Conservation (phyloP, 2,329 filamentous ascomycete genomes). For the Xylariaceae sp. region DNA sequence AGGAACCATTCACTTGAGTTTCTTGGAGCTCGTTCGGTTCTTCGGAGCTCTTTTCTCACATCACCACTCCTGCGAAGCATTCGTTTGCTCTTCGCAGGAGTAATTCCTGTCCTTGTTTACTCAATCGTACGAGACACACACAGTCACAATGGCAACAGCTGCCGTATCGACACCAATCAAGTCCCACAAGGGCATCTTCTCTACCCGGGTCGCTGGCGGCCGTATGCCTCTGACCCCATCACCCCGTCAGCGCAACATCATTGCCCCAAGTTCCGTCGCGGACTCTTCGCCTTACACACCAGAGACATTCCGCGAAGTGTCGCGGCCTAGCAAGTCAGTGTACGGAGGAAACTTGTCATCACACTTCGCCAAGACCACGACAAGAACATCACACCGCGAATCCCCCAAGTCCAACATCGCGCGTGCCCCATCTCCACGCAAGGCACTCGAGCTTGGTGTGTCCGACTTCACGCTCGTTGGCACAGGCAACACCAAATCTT, state of each 20-base stretch:
- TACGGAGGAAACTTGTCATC: conserved; percentile 75
- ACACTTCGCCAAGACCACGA: conserved; percentile 66
- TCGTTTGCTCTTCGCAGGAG: conserved; percentile 45
- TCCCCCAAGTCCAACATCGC: conserved; percentile 98
- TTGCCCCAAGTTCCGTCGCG: conserved; percentile 40
- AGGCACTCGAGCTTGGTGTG: conserved; percentile 78
- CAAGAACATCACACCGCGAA: conserved; percentile 66
- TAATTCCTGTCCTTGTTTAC: conserved; percentile 30
- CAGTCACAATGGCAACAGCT: conserved; percentile 67
- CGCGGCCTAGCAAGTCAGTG: conserved; percentile 61
- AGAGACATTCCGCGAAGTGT: conserved; percentile 51
- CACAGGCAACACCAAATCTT: conserved; percentile 63
- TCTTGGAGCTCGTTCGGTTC: conserved; percentile 52
- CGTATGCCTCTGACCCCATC: conserved; percentile 93
- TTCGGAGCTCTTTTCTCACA: conserved; percentile 34
- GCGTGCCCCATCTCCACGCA: conserved; percentile 69
- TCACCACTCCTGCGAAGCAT: conserved; percentile 40
- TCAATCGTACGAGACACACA: conserved; percentile 35
- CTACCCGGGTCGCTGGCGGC: conserved; percentile 85
- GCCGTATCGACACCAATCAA: conserved; percentile 87
- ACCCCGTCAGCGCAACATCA: conserved; percentile 59
- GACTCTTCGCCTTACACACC: conserved; percentile 76
- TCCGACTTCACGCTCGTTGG: conserved; percentile 90
- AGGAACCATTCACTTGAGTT: conserved; percentile 56
- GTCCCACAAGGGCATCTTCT: conserved; percentile 90